These are phyloP conservation scores for Trichoderma atroviride DNA, from an alignment of 2,329 filamentous ascomycete genomes.

Conservation along the genomic window DNA sequence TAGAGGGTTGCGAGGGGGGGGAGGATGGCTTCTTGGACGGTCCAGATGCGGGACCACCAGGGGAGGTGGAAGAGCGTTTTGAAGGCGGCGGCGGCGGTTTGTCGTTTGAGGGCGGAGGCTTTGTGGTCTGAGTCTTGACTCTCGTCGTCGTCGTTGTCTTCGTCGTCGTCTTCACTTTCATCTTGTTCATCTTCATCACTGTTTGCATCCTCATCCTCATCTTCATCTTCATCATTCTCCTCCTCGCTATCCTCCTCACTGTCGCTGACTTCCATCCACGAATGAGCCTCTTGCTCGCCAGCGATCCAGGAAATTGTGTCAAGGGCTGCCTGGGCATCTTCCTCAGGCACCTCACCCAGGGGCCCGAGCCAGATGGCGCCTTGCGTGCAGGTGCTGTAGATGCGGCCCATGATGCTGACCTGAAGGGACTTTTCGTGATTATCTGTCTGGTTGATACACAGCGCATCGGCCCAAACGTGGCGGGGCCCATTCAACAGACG, in stretches of 20 bases:
- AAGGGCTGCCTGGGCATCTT: constrained; percentile 7
- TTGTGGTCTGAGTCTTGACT: too few relatives aligned
- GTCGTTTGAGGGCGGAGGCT: background rate
- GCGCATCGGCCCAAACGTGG: constrained; percentile 13
- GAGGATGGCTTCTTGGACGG: constrained; percentile 19
- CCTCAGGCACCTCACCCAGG: background rate
- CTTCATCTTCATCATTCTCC: background rate
- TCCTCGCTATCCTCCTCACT: background rate
- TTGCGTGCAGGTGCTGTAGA: constrained; percentile 9
- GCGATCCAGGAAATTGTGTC: constrained; percentile 14
- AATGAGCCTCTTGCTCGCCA: background rate
- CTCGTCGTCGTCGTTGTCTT: background rate
- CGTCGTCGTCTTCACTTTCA: background rate
- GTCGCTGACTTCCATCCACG: constrained; percentile 1
- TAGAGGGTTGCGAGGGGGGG: constrained; percentile 1
- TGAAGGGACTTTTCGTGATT: constrained; percentile 10
- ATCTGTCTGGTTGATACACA: constrained; percentile 15
- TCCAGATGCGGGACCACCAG: constrained; percentile 20
- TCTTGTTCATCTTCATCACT: too few relatives aligned
- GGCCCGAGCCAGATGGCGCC: constrained; percentile 15
- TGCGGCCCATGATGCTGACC: constrained; percentile 20
- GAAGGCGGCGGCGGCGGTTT: background rate
- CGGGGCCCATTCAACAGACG: background rate
- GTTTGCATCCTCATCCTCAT: too few relatives aligned
- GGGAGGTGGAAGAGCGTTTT: background rate